phyloP scores from a whole-genome alignment of 805 yeast species.

The Saturnispora saitoi region DNA sequence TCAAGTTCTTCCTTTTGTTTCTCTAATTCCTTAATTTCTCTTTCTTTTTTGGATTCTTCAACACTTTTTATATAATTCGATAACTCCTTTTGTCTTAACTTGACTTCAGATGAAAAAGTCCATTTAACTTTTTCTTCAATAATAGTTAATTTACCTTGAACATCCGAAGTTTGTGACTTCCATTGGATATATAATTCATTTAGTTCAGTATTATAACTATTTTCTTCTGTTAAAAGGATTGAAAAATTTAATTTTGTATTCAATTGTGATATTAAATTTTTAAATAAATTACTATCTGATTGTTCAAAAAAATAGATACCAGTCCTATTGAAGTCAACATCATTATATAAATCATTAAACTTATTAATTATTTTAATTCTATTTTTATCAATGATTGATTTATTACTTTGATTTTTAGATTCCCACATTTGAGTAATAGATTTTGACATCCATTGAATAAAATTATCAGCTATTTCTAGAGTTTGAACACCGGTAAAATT shows the following conservation, averaged over 20 bases:
- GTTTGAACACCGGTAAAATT: constrained; percentile 74
- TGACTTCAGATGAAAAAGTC: constrained; percentile 38
- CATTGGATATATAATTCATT: constrained; percentile 45
- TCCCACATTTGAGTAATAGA: constrained; percentile 85
- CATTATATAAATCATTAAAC: not conserved
- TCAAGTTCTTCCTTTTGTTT: constrained; percentile 24
- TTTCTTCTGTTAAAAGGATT: constrained; percentile 62
- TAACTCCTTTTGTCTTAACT: constrained; percentile 43
- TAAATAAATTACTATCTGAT: constrained; percentile 43
- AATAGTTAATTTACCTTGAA: constrained; percentile 56
- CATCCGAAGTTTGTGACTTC: constrained; percentile 28
- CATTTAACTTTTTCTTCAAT: constrained; percentile 33
- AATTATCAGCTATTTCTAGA: constrained; percentile 72
- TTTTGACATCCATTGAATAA: constrained; percentile 94
- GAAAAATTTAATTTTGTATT: constrained; percentile 62
- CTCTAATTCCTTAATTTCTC: constrained; percentile 24
- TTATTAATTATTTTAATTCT: constrained; percentile 50
- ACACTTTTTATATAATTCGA: constrained; percentile 38
- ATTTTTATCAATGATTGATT: constrained; percentile 64
- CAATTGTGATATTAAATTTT: constrained; percentile 42
- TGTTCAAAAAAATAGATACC: constrained; percentile 73
- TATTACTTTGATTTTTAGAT: constrained; percentile 41
- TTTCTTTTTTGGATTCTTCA: constrained; percentile 37
- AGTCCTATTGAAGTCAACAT: constrained; percentile 3
- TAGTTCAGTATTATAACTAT: constrained; percentile 37